Base-by-base conservation (phyloP, 495 filamentous ascomycete genomes). In the Tuber aestivum region DNA sequence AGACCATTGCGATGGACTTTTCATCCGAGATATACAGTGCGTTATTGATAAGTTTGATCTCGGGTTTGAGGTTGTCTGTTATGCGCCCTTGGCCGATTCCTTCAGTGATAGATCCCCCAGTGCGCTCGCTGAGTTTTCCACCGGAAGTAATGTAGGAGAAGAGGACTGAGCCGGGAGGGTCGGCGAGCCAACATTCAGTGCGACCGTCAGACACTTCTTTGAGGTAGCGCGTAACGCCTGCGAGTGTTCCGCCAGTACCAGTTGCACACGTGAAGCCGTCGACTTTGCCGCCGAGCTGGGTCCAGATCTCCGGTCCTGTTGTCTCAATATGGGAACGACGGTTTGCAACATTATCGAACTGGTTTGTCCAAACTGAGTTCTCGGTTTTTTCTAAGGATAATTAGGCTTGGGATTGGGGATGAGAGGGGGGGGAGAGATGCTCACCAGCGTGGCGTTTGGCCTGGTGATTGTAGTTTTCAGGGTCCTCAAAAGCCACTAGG, bases 361-460 rank as follows among this genome's bases (percentile, higher is more conserved):
- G 95, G 85, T 99, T 95, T 41, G 95, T 99, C 95, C 95, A 99
- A 3, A 97, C 94, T 10, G 95, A 94, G 85, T 97, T 97, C 3
- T 92, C 90, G 69, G 94, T 84, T 0, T 86, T 84, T 85, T 96
- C 94, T 77, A 3, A 35, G 3, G 73, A 27, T 10, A 27, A 44
- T 41, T 41, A 44, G n/a, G 72, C 7, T 72, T 48, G 16, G 69
- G 50, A 72, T 27, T 61, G 72, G 48, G 40, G 27, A 20, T n/a
- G 20, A 35, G 10, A 32, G 35, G 27, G 38, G 18, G n/a, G 12
- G 18, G 42, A 21, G 7, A 35, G 38, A 38, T 10, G 12, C 23
- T 40, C 44, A 77, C 74, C 78, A 48, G 95, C 95, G 84, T 97
- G 94, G 20, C 95, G 87, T 69, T 88, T 87, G 18, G 95, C 95